Base-by-base conservation (phyloP, 1,139 yeast species). In the Geotrichum cucujoidarum region DNA sequence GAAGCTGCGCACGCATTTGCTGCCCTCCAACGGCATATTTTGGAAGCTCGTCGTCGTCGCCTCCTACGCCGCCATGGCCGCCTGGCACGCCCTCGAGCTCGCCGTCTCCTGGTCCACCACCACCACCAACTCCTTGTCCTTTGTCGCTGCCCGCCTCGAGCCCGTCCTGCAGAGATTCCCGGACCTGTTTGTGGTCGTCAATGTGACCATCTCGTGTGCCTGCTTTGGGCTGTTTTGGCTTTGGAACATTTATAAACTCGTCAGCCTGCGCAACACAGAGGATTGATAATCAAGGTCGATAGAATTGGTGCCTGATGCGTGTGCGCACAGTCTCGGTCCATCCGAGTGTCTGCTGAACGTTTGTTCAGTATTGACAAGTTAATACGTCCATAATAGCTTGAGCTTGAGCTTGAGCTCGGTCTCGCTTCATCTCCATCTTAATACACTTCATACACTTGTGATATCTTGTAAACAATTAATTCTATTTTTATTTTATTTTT, bases 131-230 rank as follows among this genome's bases (percentile, higher is more conserved):
- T 7, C 17, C 24, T 16, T 18, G 8, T 4, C 11, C 24, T 5
- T 16, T 8, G 24, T 10, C 24, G 17, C 21, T 8, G 22, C 25
- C 24, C 6, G 25, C 24, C 41, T 38, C 40, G 24, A 13, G 40
- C 45, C 20, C 30, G 53, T 13, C 55, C 74, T 6, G 60, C 55
- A 2, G 62, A 27, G 65, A 38, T 81, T 79, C 55, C 97, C 97
- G 2, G 97, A 94, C 64, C 59, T 92, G 16, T 88, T 94, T 90
- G 86, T 86, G 0, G 74, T 90, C 30, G 75, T 80, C 14, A 92
- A 92, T 60, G 80, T 85, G 35, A 61, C 81, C 0, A 63, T 89
- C 7, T 82, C 94, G 0, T 88, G 88, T 63, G 83, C 77, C 0
- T 86, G 90, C 50, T 92, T 90, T 60, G 66, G 71, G 0, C 60